These are phyloP conservation scores for Aspergillus sp. DNA, from an alignment of 2,329 filamentous ascomycete species.

Conservation along the genomic window DNA sequence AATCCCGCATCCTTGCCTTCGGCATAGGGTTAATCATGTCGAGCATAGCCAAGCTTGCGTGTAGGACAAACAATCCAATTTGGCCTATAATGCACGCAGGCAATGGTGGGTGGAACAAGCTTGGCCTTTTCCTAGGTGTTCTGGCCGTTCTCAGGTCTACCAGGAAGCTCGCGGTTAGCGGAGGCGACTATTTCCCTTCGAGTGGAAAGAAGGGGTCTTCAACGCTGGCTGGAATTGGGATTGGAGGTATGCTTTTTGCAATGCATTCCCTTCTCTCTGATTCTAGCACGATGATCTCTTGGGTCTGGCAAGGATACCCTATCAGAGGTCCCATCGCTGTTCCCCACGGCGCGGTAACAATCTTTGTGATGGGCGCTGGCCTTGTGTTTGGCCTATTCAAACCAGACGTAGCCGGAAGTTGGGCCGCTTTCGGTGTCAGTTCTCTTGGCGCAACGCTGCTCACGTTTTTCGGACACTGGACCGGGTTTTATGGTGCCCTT, in stretches of 20 bases:
- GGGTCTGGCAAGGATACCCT: constrained; percentile 96
- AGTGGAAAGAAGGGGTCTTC: constrained; percentile 57
- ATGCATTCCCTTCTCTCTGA: constrained; percentile 91
- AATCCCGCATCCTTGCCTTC: constrained; percentile 74
- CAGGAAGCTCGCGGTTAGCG: constrained; percentile 48
- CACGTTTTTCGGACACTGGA: constrained; percentile 72
- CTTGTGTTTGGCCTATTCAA: constrained; percentile 65
- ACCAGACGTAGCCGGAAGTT: constrained; percentile 62
- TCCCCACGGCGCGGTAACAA: constrained; percentile 80
- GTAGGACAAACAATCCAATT: constrained; percentile 88
- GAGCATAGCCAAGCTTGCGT: constrained; percentile 83
- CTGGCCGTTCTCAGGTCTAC: constrained; percentile 69
- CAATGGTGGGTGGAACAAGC: constrained; percentile 89
- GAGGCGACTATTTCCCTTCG: constrained; percentile 41
- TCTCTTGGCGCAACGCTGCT: constrained; percentile 69
- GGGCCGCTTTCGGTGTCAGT: constrained; percentile 70
- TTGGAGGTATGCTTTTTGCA: constrained; percentile 78
- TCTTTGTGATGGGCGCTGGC: constrained; percentile 77
- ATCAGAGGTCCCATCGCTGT: constrained; percentile 77
- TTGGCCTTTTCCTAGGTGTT: constrained; percentile 65
- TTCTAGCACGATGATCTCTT: constrained; percentile 96
- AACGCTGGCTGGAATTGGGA: constrained; percentile 62
- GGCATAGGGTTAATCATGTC: constrained; percentile 74
- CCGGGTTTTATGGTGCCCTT: constrained; percentile 78
- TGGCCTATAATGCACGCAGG: constrained; percentile 87